Evolutionary conservation across 1,284 basidiomycete species (phyloP).

Genomic region (Chalciporus sp.): DNA sequence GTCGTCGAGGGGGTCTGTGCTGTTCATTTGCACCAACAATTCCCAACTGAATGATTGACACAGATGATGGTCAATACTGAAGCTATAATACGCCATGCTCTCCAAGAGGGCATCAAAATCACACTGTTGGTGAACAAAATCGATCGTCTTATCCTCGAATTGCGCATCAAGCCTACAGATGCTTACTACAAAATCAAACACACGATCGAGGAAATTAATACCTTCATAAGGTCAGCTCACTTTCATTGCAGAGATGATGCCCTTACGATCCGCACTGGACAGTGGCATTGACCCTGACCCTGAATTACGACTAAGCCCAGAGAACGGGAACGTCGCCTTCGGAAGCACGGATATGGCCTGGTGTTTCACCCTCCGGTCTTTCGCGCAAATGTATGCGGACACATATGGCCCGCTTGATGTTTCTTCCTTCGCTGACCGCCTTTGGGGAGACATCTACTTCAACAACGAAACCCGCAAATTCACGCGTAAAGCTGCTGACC

Average conservation of each 20-base stretch:
- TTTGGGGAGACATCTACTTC: slow-evolving; percentile 99
- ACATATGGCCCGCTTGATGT: slow-evolving; percentile 82
- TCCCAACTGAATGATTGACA: slow-evolving; percentile 13
- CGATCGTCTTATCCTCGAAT: slow-evolving; percentile 94
- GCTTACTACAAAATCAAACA: slow-evolving; percentile 99
- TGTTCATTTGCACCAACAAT: slow-evolving; percentile 1
- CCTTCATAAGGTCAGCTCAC: slow-evolving; percentile 77
- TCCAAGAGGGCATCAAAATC: slow-evolving; percentile 89
- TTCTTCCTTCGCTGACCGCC: slow-evolving; percentile 74
- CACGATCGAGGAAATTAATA: slow-evolving; percentile 98
- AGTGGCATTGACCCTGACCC: slow-evolving; percentile 90
- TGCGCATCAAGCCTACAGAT: slow-evolving; percentile 93
- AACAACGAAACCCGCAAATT: slow-evolving; percentile 85
- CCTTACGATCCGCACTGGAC: slow-evolving; percentile 9
- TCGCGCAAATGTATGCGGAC: slow-evolving; percentile 96
- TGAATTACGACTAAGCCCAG: slow-evolving; percentile 86
- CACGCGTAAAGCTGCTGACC: slow-evolving; percentile 80
- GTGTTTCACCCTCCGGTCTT: slow-evolving; percentile 95
- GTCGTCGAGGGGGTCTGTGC: slow-evolving; percentile 88
- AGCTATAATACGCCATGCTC: slow-evolving; percentile 81
- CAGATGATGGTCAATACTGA: slow-evolving; percentile 92
- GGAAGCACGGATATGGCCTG: slow-evolving; percentile 97
- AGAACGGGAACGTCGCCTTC: slow-evolving; percentile 96
- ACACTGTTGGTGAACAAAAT: slow-evolving; percentile 98
- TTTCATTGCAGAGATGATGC: slow-evolving; percentile 2